Evolutionary conservation across 169 alveolate species (phyloP), one percentile per base, ranked within the genome.

Genomic region (Plasmodium billcollinsi): DNA sequence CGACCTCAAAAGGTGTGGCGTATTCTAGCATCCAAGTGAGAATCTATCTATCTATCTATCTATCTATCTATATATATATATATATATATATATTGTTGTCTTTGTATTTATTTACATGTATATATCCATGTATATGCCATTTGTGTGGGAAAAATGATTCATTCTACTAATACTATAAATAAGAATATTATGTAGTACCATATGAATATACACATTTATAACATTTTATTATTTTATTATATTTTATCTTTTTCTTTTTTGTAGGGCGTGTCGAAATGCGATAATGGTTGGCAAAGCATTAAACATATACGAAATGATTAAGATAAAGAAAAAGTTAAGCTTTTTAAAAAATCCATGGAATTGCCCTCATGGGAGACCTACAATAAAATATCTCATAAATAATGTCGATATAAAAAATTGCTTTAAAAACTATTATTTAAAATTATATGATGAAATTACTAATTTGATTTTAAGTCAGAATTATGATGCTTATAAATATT

Each of bases 351-450:
- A 98, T 62, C 99, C 99, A 7, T 99, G 99, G 99, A 98, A 98
- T 93, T 99, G 99, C 88, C 99, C 99, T 33, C 99, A 99, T 93
- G 99, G 99, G 4, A 93, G 99, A 59, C 99, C 99, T 4, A 98
- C 99, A n/a, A 96, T 99, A 71, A 94, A 94, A 59, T 92, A 94
- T 62, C 88, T 94, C 2, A 74, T 74, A 9, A 80, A 80, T 43
- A 54, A 67, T 56, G 56, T 80, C 45, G 90, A 80, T 26, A 54
- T 80, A 52, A 52, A 80, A 69, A 80, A 47, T 18, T 80, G 67
- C 52, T 80, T 54, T 73, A 45, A 69, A 80, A 69, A 80, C 59
- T 80, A 80, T 62, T 80, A 80, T 62, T 29, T 58, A 69, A 80
- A 80, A 20, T 62, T 80, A 33, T 80, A 80, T 49, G 90, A 80